phyloP scores from a whole-genome alignment of 2,329 filamentous ascomycete species.

The Paramyrothecium sp. region DNA sequence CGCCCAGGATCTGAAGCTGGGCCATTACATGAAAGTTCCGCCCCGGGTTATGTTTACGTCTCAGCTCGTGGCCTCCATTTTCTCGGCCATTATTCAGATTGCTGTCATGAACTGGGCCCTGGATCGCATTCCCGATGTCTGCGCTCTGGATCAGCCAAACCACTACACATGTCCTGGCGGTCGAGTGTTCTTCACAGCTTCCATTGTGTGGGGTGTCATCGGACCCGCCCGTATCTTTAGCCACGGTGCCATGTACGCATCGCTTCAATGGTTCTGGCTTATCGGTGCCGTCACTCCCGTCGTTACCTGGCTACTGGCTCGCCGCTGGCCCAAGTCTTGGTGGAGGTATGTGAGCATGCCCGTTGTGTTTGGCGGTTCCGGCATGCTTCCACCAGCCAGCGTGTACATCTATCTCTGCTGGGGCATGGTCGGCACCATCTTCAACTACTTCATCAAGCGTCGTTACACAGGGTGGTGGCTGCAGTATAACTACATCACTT shows the following conservation, averaged over 20 bases:
- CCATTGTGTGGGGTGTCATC: constrained; percentile 72
- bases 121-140: constrained; percentile 61
- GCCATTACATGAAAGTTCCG: constrained; percentile 67
- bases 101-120: constrained; percentile 66
- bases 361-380: constrained; percentile 65
- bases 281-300: constrained; percentile 63
- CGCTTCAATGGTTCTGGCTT: constrained; percentile 70
- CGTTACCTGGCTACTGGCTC: constrained; percentile 60
- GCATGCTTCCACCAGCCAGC: constrained; percentile 66
- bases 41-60: constrained; percentile 61
- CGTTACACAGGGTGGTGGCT: constrained; percentile 72
- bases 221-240: constrained; percentile 70
- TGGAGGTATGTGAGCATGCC: constrained; percentile 68
- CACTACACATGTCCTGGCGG: constrained; percentile 57
- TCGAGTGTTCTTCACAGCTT: constrained; percentile 64
- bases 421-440: constrained; percentile 65
- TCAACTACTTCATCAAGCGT: constrained; percentile 67
- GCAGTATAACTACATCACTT: constrained; percentile 75
- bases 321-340: constrained; percentile 57
- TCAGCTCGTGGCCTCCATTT: constrained; percentile 58
- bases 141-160: constrained; percentile 49
- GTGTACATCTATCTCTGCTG: constrained; percentile 71
- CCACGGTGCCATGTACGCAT: constrained; percentile 58
- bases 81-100: constrained; percentile 62
- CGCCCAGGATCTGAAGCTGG: constrained; percentile 64